These are phyloP conservation scores for Neonectria hederae DNA, from an alignment of 2,329 filamentous ascomycete species.

Conservation along the genomic window DNA sequence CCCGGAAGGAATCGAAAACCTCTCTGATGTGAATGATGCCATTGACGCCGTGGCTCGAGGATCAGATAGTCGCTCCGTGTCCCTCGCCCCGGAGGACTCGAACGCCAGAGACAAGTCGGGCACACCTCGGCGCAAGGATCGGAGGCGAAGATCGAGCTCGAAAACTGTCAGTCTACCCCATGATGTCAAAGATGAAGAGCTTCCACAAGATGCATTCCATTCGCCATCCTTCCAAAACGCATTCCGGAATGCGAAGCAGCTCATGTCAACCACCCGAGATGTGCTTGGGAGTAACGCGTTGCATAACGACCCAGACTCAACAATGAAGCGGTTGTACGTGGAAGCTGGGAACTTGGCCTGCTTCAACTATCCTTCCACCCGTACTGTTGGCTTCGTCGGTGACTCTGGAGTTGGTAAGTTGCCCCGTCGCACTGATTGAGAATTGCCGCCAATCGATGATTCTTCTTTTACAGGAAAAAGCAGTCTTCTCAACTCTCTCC, in stretches of 20 bases:
- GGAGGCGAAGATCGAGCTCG: slow-evolving; percentile 24
- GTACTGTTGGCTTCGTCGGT: slow-evolving; percentile 58
- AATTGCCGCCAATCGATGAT: not conserved
- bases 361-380: slow-evolving; percentile 51
- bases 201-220: slow-evolving; percentile 49
- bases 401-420: slow-evolving; percentile 57
- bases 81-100: slow-evolving; percentile 25
- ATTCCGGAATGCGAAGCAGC: slow-evolving; percentile 45
- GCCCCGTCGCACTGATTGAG: fast-evolving
- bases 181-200: slow-evolving; percentile 45
- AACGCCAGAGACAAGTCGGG: not conserved
- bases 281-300: slow-evolving; percentile 49
- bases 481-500: slow-evolving; percentile 59
- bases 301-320: slow-evolving; percentile 50
- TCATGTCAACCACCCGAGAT: slow-evolving; percentile 43
- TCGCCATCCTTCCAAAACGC: slow-evolving; percentile 47
- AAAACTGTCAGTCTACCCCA: slow-evolving; percentile 18
- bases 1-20: not conserved
- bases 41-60: slow-evolving; percentile 19
- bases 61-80: slow-evolving; percentile 12
- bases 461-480: slow-evolving; percentile 52
- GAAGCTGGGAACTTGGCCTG: slow-evolving; percentile 46
- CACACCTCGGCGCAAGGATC: slow-evolving; percentile 15
- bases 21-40: slow-evolving; percentile 13
- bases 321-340: slow-evolving; percentile 47